Evolutionary conservation across 2,329 filamentous ascomycete species (phyloP).

Genomic region (Ophiostoma pallidulum): DNA sequence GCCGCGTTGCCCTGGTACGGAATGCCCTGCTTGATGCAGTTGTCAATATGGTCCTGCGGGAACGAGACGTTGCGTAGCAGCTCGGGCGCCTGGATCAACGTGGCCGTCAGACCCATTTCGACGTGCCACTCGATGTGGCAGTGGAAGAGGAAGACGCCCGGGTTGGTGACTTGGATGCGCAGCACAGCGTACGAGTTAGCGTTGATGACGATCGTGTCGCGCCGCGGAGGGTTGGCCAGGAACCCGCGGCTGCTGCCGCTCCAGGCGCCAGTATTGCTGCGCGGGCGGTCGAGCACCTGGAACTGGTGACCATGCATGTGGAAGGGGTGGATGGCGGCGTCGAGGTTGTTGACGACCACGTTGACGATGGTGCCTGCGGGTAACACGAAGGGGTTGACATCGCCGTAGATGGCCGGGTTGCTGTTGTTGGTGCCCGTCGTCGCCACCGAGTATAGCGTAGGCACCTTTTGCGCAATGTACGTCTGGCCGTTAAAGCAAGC

Average conservation of each 20-base stretch:
- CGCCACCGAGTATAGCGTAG: conserved; percentile 62
- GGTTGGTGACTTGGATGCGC: conserved; percentile 42
- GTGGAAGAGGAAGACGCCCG: conserved; percentile 47
- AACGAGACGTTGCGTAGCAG: conserved; percentile 46
- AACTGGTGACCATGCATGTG: conserved; percentile 49
- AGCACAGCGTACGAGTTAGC: conserved; percentile 38
- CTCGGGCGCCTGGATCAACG: conserved; percentile 47
- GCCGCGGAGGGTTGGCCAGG: conserved; percentile 23
- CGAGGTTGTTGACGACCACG: conserved; percentile 41
- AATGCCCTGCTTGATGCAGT: conserved; percentile 35
- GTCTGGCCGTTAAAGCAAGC: conserved; percentile 55
- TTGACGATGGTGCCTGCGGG: conserved; percentile 32
- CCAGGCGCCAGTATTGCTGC: conserved; percentile 29
- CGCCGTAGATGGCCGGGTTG: conserved; percentile 33
- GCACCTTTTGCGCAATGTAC: conserved; percentile 59
- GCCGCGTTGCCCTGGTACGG: conserved; percentile 56
- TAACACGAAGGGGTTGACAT: conserved; percentile 33
- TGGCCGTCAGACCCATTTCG: conserved; percentile 46
- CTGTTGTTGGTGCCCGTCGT: conserved; percentile 40
- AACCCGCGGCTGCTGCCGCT: conserved; percentile 23
- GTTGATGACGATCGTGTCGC: conserved; percentile 32
- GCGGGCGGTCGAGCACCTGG: conserved; percentile 37
- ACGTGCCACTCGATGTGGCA: conserved; percentile 56
- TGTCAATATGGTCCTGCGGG: conserved; percentile 46
- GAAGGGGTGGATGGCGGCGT: conserved; percentile 39